Conservation (phyloP, 2,329 filamentous ascomycete genomes). For the Sordariomycetes sp. region DNA sequence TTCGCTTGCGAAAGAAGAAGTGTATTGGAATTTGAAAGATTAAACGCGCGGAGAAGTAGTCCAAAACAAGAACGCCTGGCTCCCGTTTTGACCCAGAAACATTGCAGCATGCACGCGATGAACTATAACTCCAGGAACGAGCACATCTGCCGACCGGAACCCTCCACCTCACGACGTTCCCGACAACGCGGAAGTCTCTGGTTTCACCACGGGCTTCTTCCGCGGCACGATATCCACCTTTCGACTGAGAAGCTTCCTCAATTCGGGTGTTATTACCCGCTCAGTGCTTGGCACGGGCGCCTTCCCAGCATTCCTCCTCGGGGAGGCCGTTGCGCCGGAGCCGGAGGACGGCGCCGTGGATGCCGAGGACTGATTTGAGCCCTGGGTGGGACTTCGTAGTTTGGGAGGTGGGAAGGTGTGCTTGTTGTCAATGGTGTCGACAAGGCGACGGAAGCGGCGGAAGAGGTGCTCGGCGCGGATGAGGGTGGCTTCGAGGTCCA, state of each 20-base stretch:
- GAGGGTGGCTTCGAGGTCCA: slow-evolving; percentile 79
- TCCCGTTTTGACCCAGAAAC: background rate
- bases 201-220: slow-evolving; percentile 5
- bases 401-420: slow-evolving; percentile 56
- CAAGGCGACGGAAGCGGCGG: slow-evolving; percentile 73
- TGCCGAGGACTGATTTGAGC: background rate
- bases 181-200: background rate
- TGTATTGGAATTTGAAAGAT: background rate
- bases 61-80: background rate
- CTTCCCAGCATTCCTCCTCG: slow-evolving; percentile 11
- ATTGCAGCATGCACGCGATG: background rate
- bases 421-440: slow-evolving; percentile 89
- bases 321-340: slow-evolving; percentile 6
- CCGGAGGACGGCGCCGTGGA: slow-evolving; percentile 9
- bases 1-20: background rate
- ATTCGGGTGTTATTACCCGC: slow-evolving; percentile 45
- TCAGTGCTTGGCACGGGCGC: slow-evolving; percentile 24
- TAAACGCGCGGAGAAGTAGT: background rate
- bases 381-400: slow-evolving; percentile 1
- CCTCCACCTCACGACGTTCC: background rate
- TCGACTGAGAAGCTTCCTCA: slow-evolving; percentile 40
- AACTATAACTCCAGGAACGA: background rate
- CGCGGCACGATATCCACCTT: slow-evolving; percentile 31
- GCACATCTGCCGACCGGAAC: background rate
- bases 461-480: slow-evolving; percentile 84